These are phyloP conservation scores for Aspergillus nidulans DNA, from an alignment of 495 filamentous ascomycete species.

Conservation along the genomic window DNA sequence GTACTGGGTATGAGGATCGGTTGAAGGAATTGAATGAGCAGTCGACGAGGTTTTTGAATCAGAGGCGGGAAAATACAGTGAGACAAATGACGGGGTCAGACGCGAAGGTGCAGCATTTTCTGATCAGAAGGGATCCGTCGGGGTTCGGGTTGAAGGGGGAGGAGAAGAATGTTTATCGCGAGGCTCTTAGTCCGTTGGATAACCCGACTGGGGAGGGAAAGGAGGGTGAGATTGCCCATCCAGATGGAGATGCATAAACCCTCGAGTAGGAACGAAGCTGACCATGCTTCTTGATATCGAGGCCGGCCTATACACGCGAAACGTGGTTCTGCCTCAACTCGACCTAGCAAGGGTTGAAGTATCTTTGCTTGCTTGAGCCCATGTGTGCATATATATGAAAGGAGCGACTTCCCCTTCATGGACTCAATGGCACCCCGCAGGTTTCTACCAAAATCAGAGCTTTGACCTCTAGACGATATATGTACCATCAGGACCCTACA, in stretches of 20 bases:
- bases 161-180: conserved; percentile 36
- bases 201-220: not conserved
- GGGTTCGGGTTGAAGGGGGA: conserved; percentile 43
- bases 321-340: not conserved
- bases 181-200: conserved; percentile 25
- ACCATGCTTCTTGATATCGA: not conserved
- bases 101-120: conserved; percentile 66
- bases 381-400: not conserved
- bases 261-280: not conserved
- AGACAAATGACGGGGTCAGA: conserved; percentile 47
- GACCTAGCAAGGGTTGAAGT: not conserved
- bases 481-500: not conserved
- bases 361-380: not conserved
- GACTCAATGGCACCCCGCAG: not conserved
- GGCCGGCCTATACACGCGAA: not conserved
- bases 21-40: conserved; percentile 57
- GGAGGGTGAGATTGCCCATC: not conserved
- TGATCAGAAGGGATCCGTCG: conserved; percentile 60
- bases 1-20: conserved; percentile 54
- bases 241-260: not conserved
- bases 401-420: not conserved
- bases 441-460: not conserved
- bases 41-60: conserved; percentile 56
- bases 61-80: conserved; percentile 47
- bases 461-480: not conserved